A percentile compares a stretch with the other conserved stretches of the same genome.
Evolutionary conservation across 495 filamentous ascomycete species (phyloP).

Genomic region (Oidiodendron maius): DNA sequence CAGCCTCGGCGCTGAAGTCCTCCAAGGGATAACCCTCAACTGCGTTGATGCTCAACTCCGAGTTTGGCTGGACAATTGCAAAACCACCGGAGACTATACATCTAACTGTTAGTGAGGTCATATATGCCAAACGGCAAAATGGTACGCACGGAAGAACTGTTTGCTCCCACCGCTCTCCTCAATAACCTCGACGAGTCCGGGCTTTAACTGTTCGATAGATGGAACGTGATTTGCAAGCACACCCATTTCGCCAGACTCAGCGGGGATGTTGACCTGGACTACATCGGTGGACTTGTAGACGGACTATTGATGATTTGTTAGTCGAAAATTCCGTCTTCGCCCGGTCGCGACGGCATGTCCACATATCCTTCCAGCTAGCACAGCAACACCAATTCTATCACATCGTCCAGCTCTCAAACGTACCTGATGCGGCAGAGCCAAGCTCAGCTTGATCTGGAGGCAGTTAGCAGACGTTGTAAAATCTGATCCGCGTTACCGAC

Average conservation of each 20-base stretch:
- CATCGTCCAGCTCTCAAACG: slow-evolving; percentile 23
- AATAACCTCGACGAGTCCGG: slow-evolving; percentile 88
- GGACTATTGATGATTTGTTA: slow-evolving; percentile 42
- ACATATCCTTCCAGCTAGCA: slow-evolving; percentile 1
- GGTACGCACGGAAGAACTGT: slow-evolving; percentile 93
- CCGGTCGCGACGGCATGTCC: background rate
- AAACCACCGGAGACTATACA: slow-evolving; percentile 87
- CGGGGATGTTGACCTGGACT: slow-evolving; percentile 97
- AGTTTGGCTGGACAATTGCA: slow-evolving; percentile 93
- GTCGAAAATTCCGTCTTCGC: slow-evolving; percentile 3
- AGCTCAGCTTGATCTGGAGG: slow-evolving; percentile 84
- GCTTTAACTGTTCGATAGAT: slow-evolving; percentile 97
- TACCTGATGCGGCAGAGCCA: slow-evolving; percentile 98
- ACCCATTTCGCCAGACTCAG: slow-evolving; percentile 98
- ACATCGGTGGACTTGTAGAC: slow-evolving; percentile 58
- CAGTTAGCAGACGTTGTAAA: slow-evolving; percentile 23
- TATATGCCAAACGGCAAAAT: background rate
- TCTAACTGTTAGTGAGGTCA: slow-evolving; percentile 1
- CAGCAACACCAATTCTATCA: background rate
- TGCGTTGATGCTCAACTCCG: slow-evolving; percentile 92
- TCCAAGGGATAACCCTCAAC: slow-evolving; percentile 91
- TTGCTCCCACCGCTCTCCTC: slow-evolving; percentile 89
- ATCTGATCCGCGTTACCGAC: slow-evolving; percentile 29
- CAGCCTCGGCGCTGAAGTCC: slow-evolving; percentile 86
- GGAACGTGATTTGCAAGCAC: slow-evolving; percentile 98